phyloP scores from a whole-genome alignment of 371 early-diverging fungal species.

The Mucor velutinosus region DNA sequence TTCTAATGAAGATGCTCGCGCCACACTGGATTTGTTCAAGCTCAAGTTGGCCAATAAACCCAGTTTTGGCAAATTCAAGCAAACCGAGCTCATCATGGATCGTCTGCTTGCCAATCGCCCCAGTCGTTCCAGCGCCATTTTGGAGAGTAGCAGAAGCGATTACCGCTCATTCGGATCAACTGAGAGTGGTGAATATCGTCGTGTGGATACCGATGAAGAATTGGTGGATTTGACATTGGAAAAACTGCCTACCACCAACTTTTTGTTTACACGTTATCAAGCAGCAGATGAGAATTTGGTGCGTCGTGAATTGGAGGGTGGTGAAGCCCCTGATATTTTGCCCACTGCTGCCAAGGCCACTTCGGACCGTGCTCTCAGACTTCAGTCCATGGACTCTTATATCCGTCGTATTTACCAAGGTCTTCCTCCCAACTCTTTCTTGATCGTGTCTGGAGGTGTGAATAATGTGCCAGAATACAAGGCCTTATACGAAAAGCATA shows the following conservation, averaged over 20 bases:
- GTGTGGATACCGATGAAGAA: conserved; percentile 30
- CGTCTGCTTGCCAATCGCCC: conserved; percentile 47
- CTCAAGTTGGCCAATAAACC: conserved; percentile 55
- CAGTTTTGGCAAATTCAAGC: conserved; percentile 52
- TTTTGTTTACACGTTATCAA: conserved; percentile 33
- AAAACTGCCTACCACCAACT: conserved; percentile 26
- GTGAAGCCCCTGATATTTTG: conserved; percentile 1
- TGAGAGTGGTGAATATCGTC: conserved; percentile 25
- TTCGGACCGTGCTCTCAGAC: conserved; percentile 3
- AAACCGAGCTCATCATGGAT: conserved; percentile 54
- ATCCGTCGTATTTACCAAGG: conserved; percentile 41
- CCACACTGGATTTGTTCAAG: conserved; percentile 72
- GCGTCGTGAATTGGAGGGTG: neutral
- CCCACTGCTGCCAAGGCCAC: conserved; percentile 13
- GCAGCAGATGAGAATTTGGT: conserved; percentile 4
- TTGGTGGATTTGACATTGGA: conserved; percentile 30
- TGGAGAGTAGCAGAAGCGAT: conserved; percentile 35
- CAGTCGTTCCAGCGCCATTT: conserved; percentile 41
- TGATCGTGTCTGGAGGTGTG: conserved; percentile 55
- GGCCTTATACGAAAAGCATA: conserved; percentile 17
- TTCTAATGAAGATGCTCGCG: conserved; percentile 75
- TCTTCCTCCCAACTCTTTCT: conserved; percentile 46
- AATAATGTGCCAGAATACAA: conserved; percentile 47
- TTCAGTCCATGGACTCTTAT: conserved; percentile 38
- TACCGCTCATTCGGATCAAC: conserved; percentile 23